Base-by-base conservation (phyloP, 345 rosid species). In the Turnera subulata region DNA sequence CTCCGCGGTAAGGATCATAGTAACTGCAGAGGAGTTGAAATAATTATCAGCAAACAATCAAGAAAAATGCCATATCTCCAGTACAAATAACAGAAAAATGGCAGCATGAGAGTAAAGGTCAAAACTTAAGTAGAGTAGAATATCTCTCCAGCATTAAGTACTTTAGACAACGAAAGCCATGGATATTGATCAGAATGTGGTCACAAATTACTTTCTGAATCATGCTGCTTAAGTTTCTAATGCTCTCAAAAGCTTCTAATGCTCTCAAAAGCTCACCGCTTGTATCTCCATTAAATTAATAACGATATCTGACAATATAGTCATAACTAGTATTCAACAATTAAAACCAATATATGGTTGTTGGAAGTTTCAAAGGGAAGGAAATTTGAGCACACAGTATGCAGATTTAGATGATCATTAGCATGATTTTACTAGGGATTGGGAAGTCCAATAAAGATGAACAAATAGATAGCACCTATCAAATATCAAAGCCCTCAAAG, bases 1-100 rank as follows among this genome's bases (percentile, higher is more conserved):
- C 99, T 70, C 99, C 99, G 12, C 99, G 95, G 65, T 93, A 93
- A 50, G 95, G 88, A 85, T 93, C 99, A 58, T 92, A 92, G 67
- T 92, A 92, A 74, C 97, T 92, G 91, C 68, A 64, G 29, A 57
- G 57, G 67, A 37, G 59, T 56, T 56, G 20, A 59, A 56, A 13
- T 22, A 29, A 53, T 15, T 13, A 20, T 20, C n/a, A n/a, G n/a
- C n/a, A 24, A 44, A 6, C 23, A 38, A 20, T 21, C 16, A 39
- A 22, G 20, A 17, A 40, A 20, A 29, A 46, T 19, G 46, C 33
- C 46, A 24, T 17, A 25, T 26, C 58, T 51, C 37, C 21, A 22
- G 7, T 22, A 19, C 19, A 56, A 16, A 58, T 58, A 17, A 18
- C 12, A 33, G 19, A 6, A 5, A 20, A 24, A 53, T 20, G 50